Evolutionary conservation across 352 stramenopile species (phyloP), one percentile per base, ranked within the genome.

Genomic region (Phytophthora rubi): DNA sequence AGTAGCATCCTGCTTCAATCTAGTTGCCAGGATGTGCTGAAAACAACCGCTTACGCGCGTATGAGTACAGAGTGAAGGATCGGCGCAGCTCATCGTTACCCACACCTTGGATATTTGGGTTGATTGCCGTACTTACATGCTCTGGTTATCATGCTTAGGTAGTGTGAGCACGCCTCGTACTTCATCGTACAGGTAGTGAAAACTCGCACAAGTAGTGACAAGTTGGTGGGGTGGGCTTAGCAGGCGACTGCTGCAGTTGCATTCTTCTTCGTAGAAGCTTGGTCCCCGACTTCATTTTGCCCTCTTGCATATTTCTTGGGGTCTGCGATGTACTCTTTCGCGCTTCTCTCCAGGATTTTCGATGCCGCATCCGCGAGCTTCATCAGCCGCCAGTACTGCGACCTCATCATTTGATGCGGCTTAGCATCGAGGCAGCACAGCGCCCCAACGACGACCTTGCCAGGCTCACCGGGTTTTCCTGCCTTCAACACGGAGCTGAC

Each of bases 341-440:
- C 62, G n/a, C 59, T 64, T 32, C 28, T 61, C 16, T 77, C 67
- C 1, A 82, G 32, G 16, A 80, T 74, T 2, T 13, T 58, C 7
- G 75, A 82, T 2, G 68, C 75, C 15, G 75, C 68, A 15, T 73
- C 45, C 0, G 71, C 75, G 12, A 82, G 68, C 54, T 75, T 79
- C 57, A 55, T 72, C 8, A 84, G 44, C 16, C 68, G 44, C 65
- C 72, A 80, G 59, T 84, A 84, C 54, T 84, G 77, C 13, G 71
- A 68, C 15, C 71, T 62, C 15, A 70, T 72, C 21, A 84, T 62
- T 33, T 82, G 55, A 8, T 72, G 74, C 0, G 74, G 62, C 21
- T 78, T 62, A 0, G 51, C 59, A 12, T 81, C 77, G 8, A 84
- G 61, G 28, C 74, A 81, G 23, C 77, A 84, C 12, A 84, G 48